phyloP scores from a whole-genome alignment of 2,329 filamentous ascomycete genomes.

The Phoma sp. region DNA sequence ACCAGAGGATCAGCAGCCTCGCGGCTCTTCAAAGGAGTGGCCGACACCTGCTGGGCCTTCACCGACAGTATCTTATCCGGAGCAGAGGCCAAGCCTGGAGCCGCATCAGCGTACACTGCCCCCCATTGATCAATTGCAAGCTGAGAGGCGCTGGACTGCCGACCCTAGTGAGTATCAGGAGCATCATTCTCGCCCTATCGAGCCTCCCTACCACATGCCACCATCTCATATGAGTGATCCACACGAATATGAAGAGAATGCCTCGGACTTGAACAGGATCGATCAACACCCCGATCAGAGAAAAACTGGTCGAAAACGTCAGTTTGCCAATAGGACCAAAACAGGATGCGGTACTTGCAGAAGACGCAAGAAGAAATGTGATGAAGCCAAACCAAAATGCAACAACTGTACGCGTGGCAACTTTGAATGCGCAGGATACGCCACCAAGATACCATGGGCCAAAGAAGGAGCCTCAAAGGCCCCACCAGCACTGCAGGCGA shows the following conservation, averaged over 20 bases:
- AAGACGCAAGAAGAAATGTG: conserved; percentile 95
- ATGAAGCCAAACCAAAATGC: conserved; percentile 93
- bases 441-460: conserved; percentile 76
- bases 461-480: conserved; percentile 70
- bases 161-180: conserved; percentile 39
- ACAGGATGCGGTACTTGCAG: conserved; percentile 94
- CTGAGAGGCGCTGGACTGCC: conserved; percentile 38
- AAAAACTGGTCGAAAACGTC: conserved; percentile 50
- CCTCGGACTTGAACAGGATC: conserved; percentile 50
- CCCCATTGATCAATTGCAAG: conserved; percentile 33
- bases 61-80: conserved; percentile 6
- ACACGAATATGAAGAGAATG: conserved; percentile 25
- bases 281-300: conserved; percentile 56
- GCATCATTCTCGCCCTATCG: conserved; percentile 29
- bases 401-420: conserved; percentile 88
- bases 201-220: conserved; percentile 21
- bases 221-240: conserved; percentile 18
- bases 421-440: conserved; percentile 91
- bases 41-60: conserved; percentile 8
- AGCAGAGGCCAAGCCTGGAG: conserved; percentile 9
- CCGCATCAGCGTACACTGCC: conserved; percentile 29
- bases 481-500: conserved; percentile 77
- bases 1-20: conserved; percentile 8
- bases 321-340: conserved; percentile 95
- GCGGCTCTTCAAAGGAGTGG: conserved; percentile 7